Conservation (phyloP, 352 stramenopile genomes). For the Pseudoperonospora humuli region DNA sequence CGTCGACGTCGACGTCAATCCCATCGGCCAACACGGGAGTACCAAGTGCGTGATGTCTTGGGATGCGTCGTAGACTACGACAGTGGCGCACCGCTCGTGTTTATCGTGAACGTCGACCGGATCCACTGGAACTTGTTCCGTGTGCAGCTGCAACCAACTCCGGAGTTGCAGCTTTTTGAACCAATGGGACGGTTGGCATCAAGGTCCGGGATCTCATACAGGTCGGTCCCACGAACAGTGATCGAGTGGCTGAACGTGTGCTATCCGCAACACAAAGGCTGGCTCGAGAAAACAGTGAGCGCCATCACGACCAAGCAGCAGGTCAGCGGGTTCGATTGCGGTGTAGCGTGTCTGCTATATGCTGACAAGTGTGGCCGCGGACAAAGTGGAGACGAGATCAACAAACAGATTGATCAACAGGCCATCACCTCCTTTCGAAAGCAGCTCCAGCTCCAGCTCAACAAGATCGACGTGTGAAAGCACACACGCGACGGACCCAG, state of each 20-base stretch:
- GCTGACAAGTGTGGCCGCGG: slow-evolving; percentile 76
- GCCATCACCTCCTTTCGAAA: slow-evolving; percentile 69
- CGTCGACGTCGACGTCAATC: slow-evolving; percentile 10
- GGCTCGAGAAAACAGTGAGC: slow-evolving; percentile 48
- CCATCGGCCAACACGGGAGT: slow-evolving; percentile 10
- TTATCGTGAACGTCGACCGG: slow-evolving; percentile 69
- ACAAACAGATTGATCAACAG: slow-evolving; percentile 48
- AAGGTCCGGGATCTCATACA: slow-evolving; percentile 53
- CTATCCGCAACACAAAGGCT: slow-evolving; percentile 55
- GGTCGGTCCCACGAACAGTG: slow-evolving; percentile 67
- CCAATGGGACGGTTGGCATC: slow-evolving; percentile 71
- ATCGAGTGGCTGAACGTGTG: slow-evolving; percentile 81
- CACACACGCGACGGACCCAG: neutral
- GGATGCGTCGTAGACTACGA: slow-evolving; percentile 56
- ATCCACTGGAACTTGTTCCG: slow-evolving; percentile 88
- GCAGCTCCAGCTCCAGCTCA: slow-evolving; percentile 34
- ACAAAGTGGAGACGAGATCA: slow-evolving; percentile 49
- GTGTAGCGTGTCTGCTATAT: slow-evolving; percentile 82
- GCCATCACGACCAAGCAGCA: slow-evolving; percentile 83
- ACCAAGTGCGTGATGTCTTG: slow-evolving; percentile 62
- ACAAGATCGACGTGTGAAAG: slow-evolving; percentile 5
- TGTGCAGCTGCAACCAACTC: slow-evolving; percentile 53
- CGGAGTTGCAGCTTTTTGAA: slow-evolving; percentile 83
- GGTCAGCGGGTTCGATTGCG: slow-evolving; percentile 86
- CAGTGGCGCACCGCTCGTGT: slow-evolving; percentile 55